Conservation (phyloP, 2,329 filamentous ascomycete genomes). For the Diplodia intermedia region DNA sequence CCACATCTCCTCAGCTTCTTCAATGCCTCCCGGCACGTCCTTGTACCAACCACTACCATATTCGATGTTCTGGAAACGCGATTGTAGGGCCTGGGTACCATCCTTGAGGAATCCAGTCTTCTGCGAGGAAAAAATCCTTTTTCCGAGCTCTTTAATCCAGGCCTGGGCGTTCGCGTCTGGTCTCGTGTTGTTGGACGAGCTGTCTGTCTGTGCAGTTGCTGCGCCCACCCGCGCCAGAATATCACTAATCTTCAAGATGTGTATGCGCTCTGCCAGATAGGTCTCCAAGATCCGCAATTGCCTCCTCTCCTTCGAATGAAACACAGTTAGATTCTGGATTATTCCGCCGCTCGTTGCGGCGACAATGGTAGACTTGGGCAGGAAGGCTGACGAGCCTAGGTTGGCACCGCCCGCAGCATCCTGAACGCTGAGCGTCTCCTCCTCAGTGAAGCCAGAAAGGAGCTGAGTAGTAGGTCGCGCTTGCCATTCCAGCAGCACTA, state of each 20-base stretch:
- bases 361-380: constrained; percentile 53
- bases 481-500: constrained; percentile 85
- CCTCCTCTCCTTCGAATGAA: constrained; percentile 68
- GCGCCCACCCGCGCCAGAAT: constrained; percentile 46
- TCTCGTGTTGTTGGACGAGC: constrained; percentile 36
- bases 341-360: constrained; percentile 38
- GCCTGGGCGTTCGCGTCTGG: constrained; percentile 42
- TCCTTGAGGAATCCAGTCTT: constrained; percentile 55
- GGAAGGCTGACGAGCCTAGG: constrained; percentile 60
- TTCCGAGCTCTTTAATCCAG: constrained; percentile 46
- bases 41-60: constrained; percentile 56
- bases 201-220: constrained; percentile 26
- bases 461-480: constrained; percentile 76
- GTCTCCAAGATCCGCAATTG: constrained; percentile 72
- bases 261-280: constrained; percentile 74
- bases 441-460: constrained; percentile 73
- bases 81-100: constrained; percentile 59
- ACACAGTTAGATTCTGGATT: constrained; percentile 44
- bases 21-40: constrained; percentile 55
- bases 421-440: constrained; percentile 77
- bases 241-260: constrained; percentile 51
- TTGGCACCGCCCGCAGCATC: constrained; percentile 73
- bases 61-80: constrained; percentile 56
- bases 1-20: constrained; percentile 68
- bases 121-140: constrained; percentile 41